Evolutionary conservation across 768 basidiomycete species (phyloP).

Genomic region (Leccinellum albellum): DNA sequence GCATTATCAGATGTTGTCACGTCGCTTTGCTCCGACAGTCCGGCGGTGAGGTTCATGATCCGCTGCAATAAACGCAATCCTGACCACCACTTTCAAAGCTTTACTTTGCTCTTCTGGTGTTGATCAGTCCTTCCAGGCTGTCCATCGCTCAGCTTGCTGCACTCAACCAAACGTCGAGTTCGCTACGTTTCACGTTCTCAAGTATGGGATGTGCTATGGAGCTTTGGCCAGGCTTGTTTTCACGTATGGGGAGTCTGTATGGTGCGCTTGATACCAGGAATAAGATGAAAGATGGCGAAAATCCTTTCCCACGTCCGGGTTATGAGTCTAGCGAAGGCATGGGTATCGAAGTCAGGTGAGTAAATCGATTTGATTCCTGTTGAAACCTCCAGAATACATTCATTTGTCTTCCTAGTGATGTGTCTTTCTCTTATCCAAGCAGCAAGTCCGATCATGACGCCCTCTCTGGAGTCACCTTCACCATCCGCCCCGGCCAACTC

Average conservation of each 20-base stretch:
- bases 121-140: slow-evolving; percentile 23
- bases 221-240: slow-evolving; percentile 13
- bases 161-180: slow-evolving; percentile 24
- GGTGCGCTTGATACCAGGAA: slow-evolving; percentile 16
- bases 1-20: slow-evolving; percentile 5
- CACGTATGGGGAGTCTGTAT: slow-evolving; percentile 25
- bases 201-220: slow-evolving; percentile 3
- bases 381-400: not conserved
- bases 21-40: slow-evolving; percentile 13
- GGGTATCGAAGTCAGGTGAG: slow-evolving; percentile 19
- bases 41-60: slow-evolving; percentile 10
- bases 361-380: not conserved
- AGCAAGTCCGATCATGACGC: slow-evolving; percentile 22
- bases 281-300: slow-evolving; percentile 25
- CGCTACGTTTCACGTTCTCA: slow-evolving; percentile 23
- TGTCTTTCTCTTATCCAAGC: slow-evolving; percentile 52
- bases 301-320: slow-evolving; percentile 21
- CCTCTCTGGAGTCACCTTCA: slow-evolving; percentile 28
- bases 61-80: not conserved
- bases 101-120: slow-evolving; percentile 28
- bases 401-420: slow-evolving; percentile 34
- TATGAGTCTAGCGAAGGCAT: slow-evolving; percentile 11
- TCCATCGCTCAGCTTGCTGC: slow-evolving; percentile 31
- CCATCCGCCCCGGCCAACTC: slow-evolving; percentile 30
- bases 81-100: slow-evolving; percentile 10